Conservation (phyloP, 2,329 filamentous ascomycete species). For the Dactylellina leptospora region DNA sequence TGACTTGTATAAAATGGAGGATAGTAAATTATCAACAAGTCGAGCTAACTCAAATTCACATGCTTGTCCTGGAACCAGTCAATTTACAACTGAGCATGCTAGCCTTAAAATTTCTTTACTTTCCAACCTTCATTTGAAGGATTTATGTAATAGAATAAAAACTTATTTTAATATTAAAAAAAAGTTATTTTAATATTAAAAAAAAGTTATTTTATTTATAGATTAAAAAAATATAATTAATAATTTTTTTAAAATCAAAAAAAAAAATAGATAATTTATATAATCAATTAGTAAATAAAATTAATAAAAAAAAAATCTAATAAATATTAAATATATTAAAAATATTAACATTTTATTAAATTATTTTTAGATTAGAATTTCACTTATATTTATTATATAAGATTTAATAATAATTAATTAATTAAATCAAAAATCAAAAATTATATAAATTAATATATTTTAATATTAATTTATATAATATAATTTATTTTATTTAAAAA, state of each 20-base stretch:
- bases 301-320: background rate
- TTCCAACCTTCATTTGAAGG: too few species aligned
- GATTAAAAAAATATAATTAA: background rate
- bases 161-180: background rate
- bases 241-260: background rate
- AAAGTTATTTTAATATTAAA: background rate
- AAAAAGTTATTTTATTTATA: background rate
- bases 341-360: background rate
- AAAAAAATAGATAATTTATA: background rate
- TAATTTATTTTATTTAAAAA: background rate
- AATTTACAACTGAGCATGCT: too few species aligned
- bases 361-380: background rate
- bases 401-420: background rate
- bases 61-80: too few species aligned
- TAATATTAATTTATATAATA: background rate
- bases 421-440: background rate
- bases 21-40: too few species aligned
- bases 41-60: too few species aligned
- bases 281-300: background rate
- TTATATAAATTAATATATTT: background rate
- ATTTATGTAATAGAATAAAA: background rate
- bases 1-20: too few species aligned
- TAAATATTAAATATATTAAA: background rate
- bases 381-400: background rate
- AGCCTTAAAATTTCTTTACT: too few species aligned